Conservation (phyloP, 2,329 filamentous ascomycete genomes). For the Aspergillus viridinutans region DNA sequence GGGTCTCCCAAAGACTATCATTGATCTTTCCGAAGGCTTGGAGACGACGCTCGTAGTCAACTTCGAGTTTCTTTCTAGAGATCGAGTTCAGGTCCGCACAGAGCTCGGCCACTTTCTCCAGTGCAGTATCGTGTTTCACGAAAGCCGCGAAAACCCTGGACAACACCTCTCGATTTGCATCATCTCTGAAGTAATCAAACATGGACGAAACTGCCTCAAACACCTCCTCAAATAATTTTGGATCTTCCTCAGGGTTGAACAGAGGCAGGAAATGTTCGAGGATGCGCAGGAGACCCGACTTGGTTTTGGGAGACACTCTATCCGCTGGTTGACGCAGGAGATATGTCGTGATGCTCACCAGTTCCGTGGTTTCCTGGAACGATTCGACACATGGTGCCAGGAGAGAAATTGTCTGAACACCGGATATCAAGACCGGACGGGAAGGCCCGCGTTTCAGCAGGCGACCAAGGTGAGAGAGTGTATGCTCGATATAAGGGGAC, state of each 20-base stretch:
- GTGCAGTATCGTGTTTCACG: conserved; percentile 57
- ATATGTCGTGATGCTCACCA: conserved; percentile 75
- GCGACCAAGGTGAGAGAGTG: conserved; percentile 53
- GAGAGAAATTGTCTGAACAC: conserved; percentile 73
- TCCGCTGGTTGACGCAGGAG: conserved; percentile 81
- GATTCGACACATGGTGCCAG: conserved; percentile 66
- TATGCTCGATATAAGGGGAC: conserved; percentile 59
- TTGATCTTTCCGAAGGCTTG: conserved; percentile 71
- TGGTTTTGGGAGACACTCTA: conserved; percentile 75
- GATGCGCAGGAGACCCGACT: conserved; percentile 74
- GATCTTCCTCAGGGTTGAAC: conserved; percentile 54
- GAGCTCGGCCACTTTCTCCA: conserved; percentile 62
- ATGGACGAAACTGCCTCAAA: conserved; percentile 73
- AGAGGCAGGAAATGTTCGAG: conserved; percentile 74
- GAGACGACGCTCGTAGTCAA: conserved; percentile 80
- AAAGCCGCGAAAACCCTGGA: conserved; percentile 70
- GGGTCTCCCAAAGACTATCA: conserved; percentile 53
- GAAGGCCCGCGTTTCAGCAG: conserved; percentile 57
- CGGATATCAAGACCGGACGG: conserved; percentile 72
- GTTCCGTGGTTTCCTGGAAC: conserved; percentile 61
- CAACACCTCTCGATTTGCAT: conserved; percentile 68
- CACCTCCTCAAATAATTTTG: conserved; percentile 58
- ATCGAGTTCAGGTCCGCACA: conserved; percentile 81
- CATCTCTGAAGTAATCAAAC: conserved; percentile 87
- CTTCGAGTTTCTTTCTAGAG: conserved; percentile 66